A percentile compares a stretch with the other conserved stretches of the same genome.
Conservation (phyloP, 495 filamentous ascomycete species). For the Aspergillus ellipticus region DNA sequence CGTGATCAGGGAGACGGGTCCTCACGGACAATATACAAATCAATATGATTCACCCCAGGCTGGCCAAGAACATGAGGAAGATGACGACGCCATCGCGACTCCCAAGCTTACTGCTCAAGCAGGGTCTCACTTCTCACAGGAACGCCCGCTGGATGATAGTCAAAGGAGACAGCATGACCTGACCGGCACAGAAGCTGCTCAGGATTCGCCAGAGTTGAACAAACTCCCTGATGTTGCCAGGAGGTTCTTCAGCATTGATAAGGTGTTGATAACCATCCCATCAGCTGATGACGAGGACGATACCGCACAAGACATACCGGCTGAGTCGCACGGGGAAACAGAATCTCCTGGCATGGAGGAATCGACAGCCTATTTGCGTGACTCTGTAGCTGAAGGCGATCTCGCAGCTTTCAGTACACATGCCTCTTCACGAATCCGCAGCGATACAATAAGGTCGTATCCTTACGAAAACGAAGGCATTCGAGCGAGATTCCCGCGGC, state of each 20-base stretch:
- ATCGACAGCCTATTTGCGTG: slow-evolving; percentile 16
- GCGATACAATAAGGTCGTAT: slow-evolving; percentile 14
- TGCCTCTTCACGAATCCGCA: slow-evolving; percentile 20
- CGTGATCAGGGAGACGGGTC: background rate
- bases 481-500: slow-evolving; percentile 3
- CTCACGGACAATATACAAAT: background rate
- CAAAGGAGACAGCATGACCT: slow-evolving; percentile 12
- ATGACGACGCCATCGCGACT: slow-evolving; percentile 16
- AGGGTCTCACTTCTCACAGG: slow-evolving; percentile 14
- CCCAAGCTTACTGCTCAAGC: slow-evolving; percentile 27
- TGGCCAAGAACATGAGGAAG: background rate
- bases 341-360: slow-evolving; percentile 23
- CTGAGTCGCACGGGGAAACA: slow-evolving; percentile 5
- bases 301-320: slow-evolving; percentile 2
- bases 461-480: slow-evolving; percentile 7
- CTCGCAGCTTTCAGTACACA: slow-evolving; percentile 27
- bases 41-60: background rate
- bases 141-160: slow-evolving; percentile 7
- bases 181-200: slow-evolving; percentile 19
- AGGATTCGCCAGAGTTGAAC: slow-evolving; percentile 17
- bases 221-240: slow-evolving; percentile 30
- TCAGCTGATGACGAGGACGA: slow-evolving; percentile 16
- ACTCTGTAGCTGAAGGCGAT: slow-evolving; percentile 26
- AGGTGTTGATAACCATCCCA: slow-evolving; percentile 35
- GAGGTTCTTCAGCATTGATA: slow-evolving; percentile 32